Base-by-base conservation (phyloP, 2,329 filamentous ascomycete species). In the Lasiodiplodia citricola region DNA sequence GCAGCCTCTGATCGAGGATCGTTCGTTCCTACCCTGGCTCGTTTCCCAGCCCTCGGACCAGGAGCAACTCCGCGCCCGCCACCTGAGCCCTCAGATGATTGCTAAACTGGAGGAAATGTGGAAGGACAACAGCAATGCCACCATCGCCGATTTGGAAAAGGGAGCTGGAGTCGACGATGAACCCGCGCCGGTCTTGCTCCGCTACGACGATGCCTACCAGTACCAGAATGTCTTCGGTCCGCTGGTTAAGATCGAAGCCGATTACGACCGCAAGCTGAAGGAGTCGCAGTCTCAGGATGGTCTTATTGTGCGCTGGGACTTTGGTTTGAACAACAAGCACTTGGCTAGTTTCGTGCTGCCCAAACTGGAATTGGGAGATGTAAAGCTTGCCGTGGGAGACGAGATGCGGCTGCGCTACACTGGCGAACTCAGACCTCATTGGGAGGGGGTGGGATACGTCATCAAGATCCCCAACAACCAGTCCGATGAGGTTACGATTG, bases 401-500 rank as follows among this genome's bases (percentile, higher is more conserved):
- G 96, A 99, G 80, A 99, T 99, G 96, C 92, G 96, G 54, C 85
- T 99, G 71, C 93, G 96, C 74, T 99, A 99, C 83, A 96, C 93
- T 73, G 96, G 96, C 73, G 96, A 98, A 80, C 85, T 99, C 62
- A 92, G 94, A 52, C 88, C 92, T 16, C 89, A 93, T 69, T 99
- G 96, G 96, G 96, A 99, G 79, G 96, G 96, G 47, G 96, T 99
- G 41, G 96, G 96, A 72, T 99, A 99, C 80, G 96, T 99, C 70
- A 94, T 98, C 83, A 99, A 99, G 83, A 98, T 99, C 70, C 96
- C 96, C 25, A 98, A 99, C 86, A 98, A 98, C 81, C 94, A 97
- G 83, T 97, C 94, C 16, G 96, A 99, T 76, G 95, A 99, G 79
- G 96, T 99, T 65, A 96, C 92, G 11, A 91, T 99, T 72, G 96